These are phyloP conservation scores for sunflower (Helianthus annuus) DNA, from an alignment of 129 eudicot genomes.

Conservation along the genomic window DNA sequence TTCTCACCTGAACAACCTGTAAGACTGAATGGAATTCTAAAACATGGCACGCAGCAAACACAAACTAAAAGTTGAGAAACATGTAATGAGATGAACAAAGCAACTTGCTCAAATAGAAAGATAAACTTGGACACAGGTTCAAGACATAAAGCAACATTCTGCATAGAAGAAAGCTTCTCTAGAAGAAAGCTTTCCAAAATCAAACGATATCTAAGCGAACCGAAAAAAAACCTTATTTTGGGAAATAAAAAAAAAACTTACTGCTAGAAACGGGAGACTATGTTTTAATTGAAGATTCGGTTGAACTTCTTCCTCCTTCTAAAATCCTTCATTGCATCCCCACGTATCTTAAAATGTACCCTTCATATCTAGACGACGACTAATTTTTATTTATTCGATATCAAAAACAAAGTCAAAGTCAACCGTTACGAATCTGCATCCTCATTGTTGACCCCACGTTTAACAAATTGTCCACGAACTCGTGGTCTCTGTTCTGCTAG, in stretches of 20 bases:
- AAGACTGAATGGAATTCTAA: constrained; percentile 10
- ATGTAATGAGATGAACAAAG: constrained; percentile 12
- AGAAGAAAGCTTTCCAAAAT: constrained; percentile 19
- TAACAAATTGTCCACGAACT: constrained; percentile 70
- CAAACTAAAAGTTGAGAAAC: constrained; percentile 8
- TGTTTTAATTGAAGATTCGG: constrained; percentile 25
- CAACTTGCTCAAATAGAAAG: constrained; percentile 23
- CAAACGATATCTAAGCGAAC: constrained; percentile 27
- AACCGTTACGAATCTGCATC: constrained; percentile 54
- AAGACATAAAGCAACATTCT: constrained; percentile 34
- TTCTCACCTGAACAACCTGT: constrained; percentile 14
- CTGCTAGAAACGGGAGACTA: constrained; percentile 28
- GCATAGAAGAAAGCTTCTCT: constrained; percentile 28
- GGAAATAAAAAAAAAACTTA: constrained; percentile 9
- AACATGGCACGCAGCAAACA: constrained; percentile 8
- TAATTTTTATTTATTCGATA: constrained; percentile 35
- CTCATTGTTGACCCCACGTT: constrained; percentile 52
- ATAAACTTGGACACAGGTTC: constrained; percentile 35
- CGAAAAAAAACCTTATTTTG: constrained; percentile 23
- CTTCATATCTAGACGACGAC: constrained; percentile 39
- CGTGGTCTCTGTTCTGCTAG: constrained; percentile 89
- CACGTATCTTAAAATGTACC: constrained; percentile 28
- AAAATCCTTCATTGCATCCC: constrained; percentile 32
- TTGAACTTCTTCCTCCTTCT: constrained; percentile 33
- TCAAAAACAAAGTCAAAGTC: constrained; percentile 25